A percentile compares a stretch with the other conserved stretches of the same genome.
Evolutionary conservation across 805 yeast genomes (phyloP).

Genomic region (Sugiyamaella smithiae): DNA sequence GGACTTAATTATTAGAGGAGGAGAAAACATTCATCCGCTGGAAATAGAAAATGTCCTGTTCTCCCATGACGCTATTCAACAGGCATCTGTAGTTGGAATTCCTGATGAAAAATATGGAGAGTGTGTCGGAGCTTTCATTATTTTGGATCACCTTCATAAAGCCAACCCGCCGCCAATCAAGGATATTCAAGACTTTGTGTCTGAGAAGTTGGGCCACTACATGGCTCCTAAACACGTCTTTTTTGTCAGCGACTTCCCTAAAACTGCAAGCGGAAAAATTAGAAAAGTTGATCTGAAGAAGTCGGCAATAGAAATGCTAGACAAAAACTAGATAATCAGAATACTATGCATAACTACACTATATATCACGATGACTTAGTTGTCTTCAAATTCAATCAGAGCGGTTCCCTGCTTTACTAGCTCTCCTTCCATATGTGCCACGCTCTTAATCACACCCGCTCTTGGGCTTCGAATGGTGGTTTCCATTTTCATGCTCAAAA

Average conservation of each 20-base stretch:
- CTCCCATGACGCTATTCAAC: slow-evolving; percentile 26
- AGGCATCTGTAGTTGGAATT: slow-evolving; percentile 33
- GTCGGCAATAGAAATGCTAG: slow-evolving; percentile 13
- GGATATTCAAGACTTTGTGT: slow-evolving; percentile 25
- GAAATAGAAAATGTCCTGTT: slow-evolving; percentile 32
- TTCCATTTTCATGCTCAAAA: slow-evolving; percentile 35
- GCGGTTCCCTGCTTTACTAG: slow-evolving; percentile 33
- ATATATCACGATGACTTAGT: no score
- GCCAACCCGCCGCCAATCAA: slow-evolving; percentile 13
- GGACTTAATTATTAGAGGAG: slow-evolving; percentile 34
- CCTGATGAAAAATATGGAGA: slow-evolving; percentile 33
- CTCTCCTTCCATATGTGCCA: slow-evolving; percentile 30
- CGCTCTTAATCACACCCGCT: slow-evolving; percentile 29
- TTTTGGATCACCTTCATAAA: slow-evolving; percentile 18
- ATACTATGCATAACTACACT: neutral
- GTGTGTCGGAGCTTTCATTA: slow-evolving; percentile 29
- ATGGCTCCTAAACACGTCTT: slow-evolving; percentile 30
- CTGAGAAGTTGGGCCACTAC: slow-evolving; percentile 28
- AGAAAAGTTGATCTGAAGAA: slow-evolving; percentile 31
- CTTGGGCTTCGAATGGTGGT: slow-evolving; percentile 33
- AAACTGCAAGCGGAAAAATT: slow-evolving; percentile 33
- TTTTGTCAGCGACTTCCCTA: slow-evolving; percentile 30
- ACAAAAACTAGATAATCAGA: no score
- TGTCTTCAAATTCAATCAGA: slow-evolving; percentile 32
- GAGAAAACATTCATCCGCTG: slow-evolving; percentile 33